Base-by-base conservation (phyloP, 2,329 filamentous ascomycete species). In the Aspergillus hortae region DNA sequence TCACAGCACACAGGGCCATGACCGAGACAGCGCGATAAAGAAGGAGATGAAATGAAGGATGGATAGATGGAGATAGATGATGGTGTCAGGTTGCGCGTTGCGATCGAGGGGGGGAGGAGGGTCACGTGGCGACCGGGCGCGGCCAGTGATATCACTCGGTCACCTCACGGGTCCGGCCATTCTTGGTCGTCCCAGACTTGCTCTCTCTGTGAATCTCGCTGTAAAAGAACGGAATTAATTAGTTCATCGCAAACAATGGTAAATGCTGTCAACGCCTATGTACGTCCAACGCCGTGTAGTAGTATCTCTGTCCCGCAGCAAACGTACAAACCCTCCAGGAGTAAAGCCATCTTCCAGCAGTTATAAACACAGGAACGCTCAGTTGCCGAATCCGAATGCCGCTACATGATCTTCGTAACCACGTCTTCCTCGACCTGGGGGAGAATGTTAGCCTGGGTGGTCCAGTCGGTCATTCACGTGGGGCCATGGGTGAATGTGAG, bases 341-440 rank as follows among this genome's bases (percentile, higher is more conserved):
- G 36, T 46, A 57, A 38, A 52, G 48, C 49, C 46, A 46, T 19
- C 44, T n/a, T 25, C 54, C 53, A 56, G 35, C 14, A 38, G 14
- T 19, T 15, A 42, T 49, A 53, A 59, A 58, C 50, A 60, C 56
- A 55, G 60, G 57, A 57, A 61, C 51, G 56, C 56, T 57, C 54
- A 54, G 54, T 56, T 52, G 54, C 49, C 46, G 52, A 56, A 50
- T 46, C 51, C 41, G 15, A 51, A 41, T 49, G 51, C 47, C 56
- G 63, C 73, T 87, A 92, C 87, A 92, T 91, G 77, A 95, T 89
- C 77, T 89, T 92, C 66, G 88, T 91, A 73, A 92, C 85, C 77
- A 78, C 75, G 65, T 92, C 89, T 78, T 92, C 89, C 80, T 92
- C 89, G 76, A 90, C 87, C 89, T 92, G 84, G 70, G 67, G 61